These are phyloP conservation scores for Rubroboletus satanas DNA, from an alignment of 768 basidiomycete species.

Conservation along the genomic window DNA sequence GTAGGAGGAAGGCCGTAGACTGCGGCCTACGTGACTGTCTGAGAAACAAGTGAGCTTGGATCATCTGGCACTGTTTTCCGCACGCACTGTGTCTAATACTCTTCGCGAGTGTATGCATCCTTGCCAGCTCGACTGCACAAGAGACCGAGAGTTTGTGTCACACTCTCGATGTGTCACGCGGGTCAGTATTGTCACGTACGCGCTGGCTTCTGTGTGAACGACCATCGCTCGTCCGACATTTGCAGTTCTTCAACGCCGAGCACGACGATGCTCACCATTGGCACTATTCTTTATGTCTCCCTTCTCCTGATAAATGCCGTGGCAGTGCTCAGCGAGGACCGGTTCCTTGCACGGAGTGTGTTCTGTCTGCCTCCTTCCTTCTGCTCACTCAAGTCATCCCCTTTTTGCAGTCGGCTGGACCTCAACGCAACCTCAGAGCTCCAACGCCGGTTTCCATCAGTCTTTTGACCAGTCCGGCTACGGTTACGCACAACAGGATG, in stretches of 20 bases:
- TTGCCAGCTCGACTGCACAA: conserved; percentile 1
- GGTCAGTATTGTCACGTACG: conserved; percentile 13
- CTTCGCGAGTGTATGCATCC: conserved; percentile 28
- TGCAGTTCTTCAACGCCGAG: conserved; percentile 7
- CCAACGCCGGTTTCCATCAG: conserved; percentile 58
- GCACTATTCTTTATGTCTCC: conserved; percentile 77
- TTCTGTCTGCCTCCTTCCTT: conserved; percentile 16
- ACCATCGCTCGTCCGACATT: neutral
- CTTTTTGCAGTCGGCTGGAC: conserved; percentile 80
- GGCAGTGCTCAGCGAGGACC: conserved; percentile 92
- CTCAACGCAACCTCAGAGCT: conserved; percentile 56
- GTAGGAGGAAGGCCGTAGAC: conserved; percentile 8
- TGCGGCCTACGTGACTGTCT: conserved; percentile 13
- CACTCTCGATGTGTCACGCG: conserved; percentile 13
- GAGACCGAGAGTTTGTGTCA: conserved; percentile 17
- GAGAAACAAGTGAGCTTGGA: neutral
- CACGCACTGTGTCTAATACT: conserved; percentile 26
- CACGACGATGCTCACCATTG: conserved; percentile 53
- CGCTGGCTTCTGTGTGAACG: neutral
- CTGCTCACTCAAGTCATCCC: conserved; percentile 16
- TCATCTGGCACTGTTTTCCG: neutral
- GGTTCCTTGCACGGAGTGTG: conserved; percentile 90
- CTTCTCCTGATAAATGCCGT: conserved; percentile 91
- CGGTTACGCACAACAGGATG: conserved; percentile 51
- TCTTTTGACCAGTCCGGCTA: conserved; percentile 64